Percentiles rank a stretch among this genome's conserved stretches.
phyloP scores from a whole-genome alignment of 768 basidiomycete genomes.

The Lactifluus pinguis region DNA sequence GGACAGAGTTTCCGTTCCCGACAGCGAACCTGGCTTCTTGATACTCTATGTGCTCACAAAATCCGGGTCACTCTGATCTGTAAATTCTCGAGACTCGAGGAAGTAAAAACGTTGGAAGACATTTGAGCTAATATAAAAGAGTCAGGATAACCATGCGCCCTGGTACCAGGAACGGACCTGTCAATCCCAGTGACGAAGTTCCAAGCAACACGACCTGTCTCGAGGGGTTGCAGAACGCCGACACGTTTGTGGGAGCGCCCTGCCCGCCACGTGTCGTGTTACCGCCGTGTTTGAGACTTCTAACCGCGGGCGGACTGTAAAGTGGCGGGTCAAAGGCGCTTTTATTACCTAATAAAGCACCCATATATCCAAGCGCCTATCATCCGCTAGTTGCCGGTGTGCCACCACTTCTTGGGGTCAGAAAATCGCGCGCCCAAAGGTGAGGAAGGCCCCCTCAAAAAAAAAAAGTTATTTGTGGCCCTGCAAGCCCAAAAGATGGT shows the following conservation, averaged over 20 bases:
- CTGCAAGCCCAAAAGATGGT: background rate
- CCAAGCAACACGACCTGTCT: conserved; percentile 7
- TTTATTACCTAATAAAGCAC: conserved; percentile 14
- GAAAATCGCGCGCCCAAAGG: background rate
- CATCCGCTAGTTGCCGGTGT: conserved; percentile 4
- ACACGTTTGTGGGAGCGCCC: conserved; percentile 5
- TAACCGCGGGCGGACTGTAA: conserved; percentile 3
- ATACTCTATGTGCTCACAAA: background rate
- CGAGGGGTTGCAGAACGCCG: conserved; percentile 5
- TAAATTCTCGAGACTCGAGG: background rate
- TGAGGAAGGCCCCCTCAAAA: background rate
- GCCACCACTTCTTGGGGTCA: conserved; percentile 3
- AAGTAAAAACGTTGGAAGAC: background rate
- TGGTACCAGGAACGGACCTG: conserved; percentile 14
- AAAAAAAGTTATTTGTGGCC: background rate
- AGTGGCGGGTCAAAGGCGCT: conserved; percentile 9
- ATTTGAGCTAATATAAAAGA: background rate
- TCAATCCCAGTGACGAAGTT: background rate
- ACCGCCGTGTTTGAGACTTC: conserved; percentile 1
- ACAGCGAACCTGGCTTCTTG: background rate
- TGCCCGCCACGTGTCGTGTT: conserved; percentile 15
- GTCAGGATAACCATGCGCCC: background rate
- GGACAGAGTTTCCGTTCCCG: background rate
- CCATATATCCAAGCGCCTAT: background rate
- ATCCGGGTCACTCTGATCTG: background rate